Percentiles rank a stretch among this genome's conserved stretches.
These are phyloP conservation scores for Boletus barrowsii DNA, from an alignment of 768 basidiomycete species.

Conservation along the genomic window DNA sequence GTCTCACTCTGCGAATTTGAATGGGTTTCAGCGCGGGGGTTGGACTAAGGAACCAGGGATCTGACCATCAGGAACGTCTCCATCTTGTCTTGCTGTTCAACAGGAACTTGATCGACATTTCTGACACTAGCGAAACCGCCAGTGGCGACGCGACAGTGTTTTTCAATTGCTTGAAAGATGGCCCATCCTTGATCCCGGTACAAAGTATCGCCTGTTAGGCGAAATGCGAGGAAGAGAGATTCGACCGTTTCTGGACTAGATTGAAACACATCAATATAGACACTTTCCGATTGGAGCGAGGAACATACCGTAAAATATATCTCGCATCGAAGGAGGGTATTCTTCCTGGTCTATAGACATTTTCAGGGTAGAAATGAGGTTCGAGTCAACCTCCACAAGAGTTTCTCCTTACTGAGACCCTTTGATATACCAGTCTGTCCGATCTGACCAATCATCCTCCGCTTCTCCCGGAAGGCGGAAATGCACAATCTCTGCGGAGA, in stretches of 20 bases:
- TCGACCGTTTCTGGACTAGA: constrained; percentile 89
- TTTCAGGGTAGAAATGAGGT: constrained; percentile 1
- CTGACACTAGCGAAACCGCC: constrained; percentile 84
- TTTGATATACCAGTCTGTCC: constrained; percentile 89
- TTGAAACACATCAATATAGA: neutral
- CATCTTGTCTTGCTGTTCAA: constrained; percentile 81
- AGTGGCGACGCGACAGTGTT: constrained; percentile 68
- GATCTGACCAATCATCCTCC: constrained; percentile 39
- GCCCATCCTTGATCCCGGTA: constrained; percentile 86
- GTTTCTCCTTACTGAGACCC: constrained; percentile 52
- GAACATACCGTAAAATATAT: constrained; percentile 80
- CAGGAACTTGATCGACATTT: constrained; percentile 79
- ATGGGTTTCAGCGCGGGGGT: neutral
- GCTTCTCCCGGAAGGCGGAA: constrained; percentile 67
- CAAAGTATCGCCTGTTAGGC: constrained; percentile 78
- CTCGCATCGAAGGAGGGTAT: constrained; percentile 70
- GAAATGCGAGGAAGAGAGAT: constrained; percentile 86
- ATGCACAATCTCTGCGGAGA: constrained; percentile 87
- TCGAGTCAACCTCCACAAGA: neutral
- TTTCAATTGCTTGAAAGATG: constrained; percentile 87
- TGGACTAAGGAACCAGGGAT: constrained; percentile 1
- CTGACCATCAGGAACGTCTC: constrained; percentile 90
- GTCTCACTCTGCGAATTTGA: constrained; percentile 66
- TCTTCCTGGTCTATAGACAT: constrained; percentile 21
- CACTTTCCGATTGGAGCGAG: neutral